A percentile compares a stretch with the other conserved stretches of the same genome.
Conservation (phyloP, 1,284 basidiomycete species). For the Tilletia setariae region DNA sequence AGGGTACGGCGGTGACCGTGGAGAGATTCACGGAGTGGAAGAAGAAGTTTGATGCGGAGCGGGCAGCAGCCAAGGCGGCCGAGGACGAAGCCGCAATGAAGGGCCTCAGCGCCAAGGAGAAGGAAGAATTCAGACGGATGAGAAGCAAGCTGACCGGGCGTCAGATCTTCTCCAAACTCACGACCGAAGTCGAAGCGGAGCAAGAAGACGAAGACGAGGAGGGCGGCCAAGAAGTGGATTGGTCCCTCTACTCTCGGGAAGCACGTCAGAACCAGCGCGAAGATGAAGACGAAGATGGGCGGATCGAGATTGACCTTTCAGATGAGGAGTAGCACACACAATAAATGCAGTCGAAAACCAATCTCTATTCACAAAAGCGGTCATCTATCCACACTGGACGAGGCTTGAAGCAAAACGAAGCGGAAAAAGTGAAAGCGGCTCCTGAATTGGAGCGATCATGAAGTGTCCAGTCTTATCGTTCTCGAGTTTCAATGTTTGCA, state of each 20-base stretch:
- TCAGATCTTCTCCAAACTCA: constrained; percentile 42
- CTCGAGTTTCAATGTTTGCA: not conserved
- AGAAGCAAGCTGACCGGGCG: constrained; percentile 67
- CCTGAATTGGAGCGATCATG: not conserved
- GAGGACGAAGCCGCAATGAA: constrained; percentile 81
- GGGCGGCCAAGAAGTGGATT: constrained; percentile 37
- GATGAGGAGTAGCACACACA: constrained; percentile 11
- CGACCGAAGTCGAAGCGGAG: constrained; percentile 29
- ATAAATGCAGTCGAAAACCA: too few species aligned
- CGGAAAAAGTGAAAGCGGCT: not conserved
- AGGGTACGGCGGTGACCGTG: constrained; percentile 82
- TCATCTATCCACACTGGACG: too few species aligned
- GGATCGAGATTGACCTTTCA: not conserved
- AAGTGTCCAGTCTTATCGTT: not conserved
- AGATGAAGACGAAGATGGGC: constrained; percentile 32
- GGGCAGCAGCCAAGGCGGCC: constrained; percentile 59
- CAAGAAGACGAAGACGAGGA: constrained; percentile 36
- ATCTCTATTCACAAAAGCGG: too few species aligned
- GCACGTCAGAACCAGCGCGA: constrained; percentile 42
- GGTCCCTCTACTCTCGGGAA: constrained; percentile 43
- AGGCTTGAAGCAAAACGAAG: not conserved
- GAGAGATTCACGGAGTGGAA: constrained; percentile 81
- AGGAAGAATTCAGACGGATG: constrained; percentile 76
- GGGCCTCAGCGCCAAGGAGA: constrained; percentile 70
- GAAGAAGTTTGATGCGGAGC: constrained; percentile 62